These are phyloP conservation scores for Microsporum ferrugineum DNA, from an alignment of 2,329 filamentous ascomycete genomes.

Conservation along the genomic window DNA sequence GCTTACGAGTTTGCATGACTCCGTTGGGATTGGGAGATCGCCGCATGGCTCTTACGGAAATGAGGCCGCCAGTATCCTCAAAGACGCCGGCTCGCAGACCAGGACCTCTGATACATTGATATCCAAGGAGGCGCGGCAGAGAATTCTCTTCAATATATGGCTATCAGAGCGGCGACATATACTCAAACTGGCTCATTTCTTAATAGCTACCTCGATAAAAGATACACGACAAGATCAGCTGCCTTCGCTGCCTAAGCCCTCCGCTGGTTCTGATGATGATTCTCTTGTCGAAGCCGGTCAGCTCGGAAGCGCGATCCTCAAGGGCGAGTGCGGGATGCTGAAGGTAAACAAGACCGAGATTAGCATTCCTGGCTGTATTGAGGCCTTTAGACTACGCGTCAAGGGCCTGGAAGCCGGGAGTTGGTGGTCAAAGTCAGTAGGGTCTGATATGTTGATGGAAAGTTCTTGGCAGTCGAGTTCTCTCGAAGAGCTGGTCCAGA, in stretches of 20 bases:
- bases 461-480: conserved; percentile 52
- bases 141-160: conserved; percentile 60
- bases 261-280: background rate
- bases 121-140: conserved; percentile 49
- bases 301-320: conserved; percentile 6
- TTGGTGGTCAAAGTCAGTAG: conserved; percentile 38
- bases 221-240: conserved; percentile 9
- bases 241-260: background rate
- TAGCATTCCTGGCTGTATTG: conserved; percentile 26
- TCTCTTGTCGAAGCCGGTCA: background rate
- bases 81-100: conserved; percentile 17
- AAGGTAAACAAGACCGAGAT: conserved; percentile 1
- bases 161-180: conserved; percentile 60
- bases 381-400: conserved; percentile 26
- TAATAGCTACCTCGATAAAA: conserved; percentile 26
- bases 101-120: conserved; percentile 43
- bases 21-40: conserved; percentile 28
- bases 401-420: conserved; percentile 24
- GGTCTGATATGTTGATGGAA: conserved; percentile 43
- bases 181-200: conserved; percentile 49
- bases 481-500: conserved; percentile 60
- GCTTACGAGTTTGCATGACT: conserved; percentile 61
- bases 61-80: conserved; percentile 26
- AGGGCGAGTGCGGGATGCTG: background rate
- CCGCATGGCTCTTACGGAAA: conserved; percentile 7